These are phyloP conservation scores for Neolentinus lepideus DNA, from an alignment of 1,284 basidiomycete genomes.

Conservation along the genomic window DNA sequence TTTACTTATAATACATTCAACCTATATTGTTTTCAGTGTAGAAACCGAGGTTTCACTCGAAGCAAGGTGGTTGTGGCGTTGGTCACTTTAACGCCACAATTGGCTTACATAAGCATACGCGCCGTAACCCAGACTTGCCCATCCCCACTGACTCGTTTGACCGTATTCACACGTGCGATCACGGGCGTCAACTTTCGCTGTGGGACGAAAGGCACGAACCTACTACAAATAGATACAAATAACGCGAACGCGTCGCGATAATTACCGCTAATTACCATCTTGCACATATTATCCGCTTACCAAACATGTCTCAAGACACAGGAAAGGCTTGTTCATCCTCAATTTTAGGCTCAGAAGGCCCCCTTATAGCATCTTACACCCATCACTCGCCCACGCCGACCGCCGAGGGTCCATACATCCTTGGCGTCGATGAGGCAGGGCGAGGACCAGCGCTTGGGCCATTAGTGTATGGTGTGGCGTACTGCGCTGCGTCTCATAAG, in stretches of 20 bases:
- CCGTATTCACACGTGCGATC: too few species aligned
- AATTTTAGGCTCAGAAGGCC: constrained; percentile 20
- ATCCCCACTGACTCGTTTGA: too few species aligned
- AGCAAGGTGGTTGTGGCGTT: too few species aligned
- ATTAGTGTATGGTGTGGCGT: constrained; percentile 93
- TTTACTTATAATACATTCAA: too few species aligned
- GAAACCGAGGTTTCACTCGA: too few species aligned
- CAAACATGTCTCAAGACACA: neutral
- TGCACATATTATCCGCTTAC: neutral
- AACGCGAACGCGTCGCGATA: constrained; percentile 2
- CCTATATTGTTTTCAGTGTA: too few species aligned
- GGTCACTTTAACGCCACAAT: too few species aligned
- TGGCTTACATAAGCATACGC: too few species aligned
- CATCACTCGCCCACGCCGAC: constrained; percentile 74
- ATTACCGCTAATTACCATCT: neutral
- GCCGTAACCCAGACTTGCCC: too few species aligned
- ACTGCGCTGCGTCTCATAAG: constrained; percentile 79
- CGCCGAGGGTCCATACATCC: constrained; percentile 65
- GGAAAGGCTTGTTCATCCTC: constrained; percentile 18
- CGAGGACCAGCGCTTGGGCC: constrained; percentile 92
- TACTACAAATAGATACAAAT: constrained; percentile 2
- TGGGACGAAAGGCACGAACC: too few species aligned
- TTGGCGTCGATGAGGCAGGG: constrained; percentile 97
- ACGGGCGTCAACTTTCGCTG: too few species aligned
- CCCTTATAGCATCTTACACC: constrained; percentile 67